Base-by-base conservation (phyloP, 768 basidiomycete genomes). In the Neoboletus magnificus region DNA sequence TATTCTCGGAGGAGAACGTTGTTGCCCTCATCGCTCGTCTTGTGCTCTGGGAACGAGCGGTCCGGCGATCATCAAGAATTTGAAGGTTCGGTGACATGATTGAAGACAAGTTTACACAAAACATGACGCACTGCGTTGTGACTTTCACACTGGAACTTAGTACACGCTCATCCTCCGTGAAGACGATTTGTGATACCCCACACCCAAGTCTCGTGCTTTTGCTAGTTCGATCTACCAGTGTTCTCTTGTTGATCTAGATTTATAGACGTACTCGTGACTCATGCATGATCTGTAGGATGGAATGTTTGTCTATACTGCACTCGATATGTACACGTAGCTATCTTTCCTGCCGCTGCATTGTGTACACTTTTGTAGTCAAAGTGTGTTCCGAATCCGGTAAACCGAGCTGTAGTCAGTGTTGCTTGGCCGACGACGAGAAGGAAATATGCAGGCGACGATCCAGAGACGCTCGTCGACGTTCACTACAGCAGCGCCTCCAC, bases 401-500 rank as follows among this genome's bases (percentile, higher is more conserved):
- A 20, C 43, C 8, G 23, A 22, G 29, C 9, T 20, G n/a, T n/a
- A n/a, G n/a, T n/a, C n/a, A 52, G 50, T 23, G 3, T 4, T n/a
- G 11, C 22, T 41, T 32, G 25, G 11, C 36, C n/a, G 20, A 48
- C 48, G 43, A 44, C 40, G 8, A 51, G 41, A 35, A 52, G n/a
- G 48, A 39, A 42, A 20, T 20, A 70, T 69, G 69, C 69, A 71
- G 23, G 25, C 63, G 4, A 56, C 61, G 22, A 50, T 56, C 20
- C 68, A 64, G 37, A 57, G 62, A 57, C 70, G 70, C 29, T 62
- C 64, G 27, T 70, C 69, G 25, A 68, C 66, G 35, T 58, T 65
- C 48, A 59, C 59, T 22, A 29, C 57, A n/a, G 23, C 54, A 13
- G 22, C 47, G 0, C 50, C 61, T 0, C 44, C 49, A 10, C 39